phyloP scores from a whole-genome alignment of 441 rosid genomes.

The Populus hybrid region DNA sequence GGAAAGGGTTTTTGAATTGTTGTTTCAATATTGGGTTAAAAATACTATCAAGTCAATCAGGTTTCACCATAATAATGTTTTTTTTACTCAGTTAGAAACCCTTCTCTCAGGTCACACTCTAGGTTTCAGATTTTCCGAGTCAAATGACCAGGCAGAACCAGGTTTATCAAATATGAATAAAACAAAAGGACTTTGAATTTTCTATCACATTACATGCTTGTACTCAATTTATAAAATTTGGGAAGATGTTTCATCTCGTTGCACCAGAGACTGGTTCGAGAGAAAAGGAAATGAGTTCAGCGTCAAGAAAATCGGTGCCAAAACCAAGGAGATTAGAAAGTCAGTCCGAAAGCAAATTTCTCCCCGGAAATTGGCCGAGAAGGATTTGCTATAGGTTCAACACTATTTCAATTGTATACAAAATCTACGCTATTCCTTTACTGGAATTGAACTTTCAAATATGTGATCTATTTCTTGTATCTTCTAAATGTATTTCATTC shows the following conservation, averaged over 20 bases:
- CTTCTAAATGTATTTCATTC: neutral
- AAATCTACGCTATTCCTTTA: neutral
- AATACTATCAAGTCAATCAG: no score
- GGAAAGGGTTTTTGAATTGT: no score
- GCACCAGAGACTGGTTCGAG: neutral
- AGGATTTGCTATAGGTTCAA: neutral
- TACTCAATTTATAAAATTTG: neutral
- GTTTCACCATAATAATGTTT: no score
- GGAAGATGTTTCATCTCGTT: neutral
- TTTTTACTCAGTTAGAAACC: no score
- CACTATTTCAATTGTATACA: neutral
- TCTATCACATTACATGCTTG: neutral
- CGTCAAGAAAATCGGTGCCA: neutral
- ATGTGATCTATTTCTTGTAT: neutral
- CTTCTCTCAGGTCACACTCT: no score
- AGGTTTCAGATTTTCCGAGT: no score
- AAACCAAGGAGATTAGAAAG: neutral
- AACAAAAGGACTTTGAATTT: no score
- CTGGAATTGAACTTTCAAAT: neutral
- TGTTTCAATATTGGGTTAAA: no score
- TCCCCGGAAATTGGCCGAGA: neutral
- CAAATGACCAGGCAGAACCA: no score
- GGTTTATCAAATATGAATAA: no score
- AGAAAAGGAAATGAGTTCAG: neutral
- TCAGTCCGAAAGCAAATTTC: neutral